These are phyloP conservation scores for Claviceps cyperi DNA, from an alignment of 2,329 filamentous ascomycete species.

Conservation along the genomic window DNA sequence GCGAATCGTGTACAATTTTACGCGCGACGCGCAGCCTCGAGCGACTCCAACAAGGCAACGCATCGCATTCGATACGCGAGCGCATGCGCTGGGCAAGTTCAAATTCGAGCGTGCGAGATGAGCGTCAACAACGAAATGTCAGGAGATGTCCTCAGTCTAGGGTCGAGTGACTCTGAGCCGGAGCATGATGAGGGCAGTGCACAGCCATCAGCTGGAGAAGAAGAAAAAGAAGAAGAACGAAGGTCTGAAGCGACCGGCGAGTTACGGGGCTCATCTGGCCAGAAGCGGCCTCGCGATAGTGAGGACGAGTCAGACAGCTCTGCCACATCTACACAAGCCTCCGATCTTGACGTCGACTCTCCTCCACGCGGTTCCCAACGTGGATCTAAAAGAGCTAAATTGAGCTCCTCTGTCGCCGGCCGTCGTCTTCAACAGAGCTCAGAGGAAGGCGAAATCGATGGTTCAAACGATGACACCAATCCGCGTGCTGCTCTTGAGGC, in stretches of 20 bases:
- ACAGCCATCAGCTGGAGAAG: background rate
- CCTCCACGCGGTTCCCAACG: constrained; percentile 1
- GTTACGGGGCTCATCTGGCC: background rate
- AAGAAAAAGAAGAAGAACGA: background rate
- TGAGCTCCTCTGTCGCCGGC: constrained; percentile 4
- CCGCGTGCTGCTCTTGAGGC: constrained; percentile 5
- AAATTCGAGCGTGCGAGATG: background rate
- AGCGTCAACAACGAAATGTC: background rate
- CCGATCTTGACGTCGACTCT: background rate
- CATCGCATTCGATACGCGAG: background rate
- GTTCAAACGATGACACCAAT: constrained; percentile 7
- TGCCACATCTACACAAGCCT: constrained; percentile 1
- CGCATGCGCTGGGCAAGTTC: background rate
- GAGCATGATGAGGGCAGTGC: background rate
- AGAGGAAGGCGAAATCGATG: constrained; percentile 22
- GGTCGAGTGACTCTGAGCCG: constrained; percentile 3
- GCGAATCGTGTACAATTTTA: too few relatives aligned
- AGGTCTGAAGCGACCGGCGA: background rate
- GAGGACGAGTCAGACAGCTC: constrained; percentile 4
- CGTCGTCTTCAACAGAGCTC: constrained; percentile 7
- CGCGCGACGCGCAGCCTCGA: background rate
- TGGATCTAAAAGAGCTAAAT: constrained; percentile 10
- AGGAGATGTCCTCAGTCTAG: constrained; percentile 3
- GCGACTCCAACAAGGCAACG: too few relatives aligned
- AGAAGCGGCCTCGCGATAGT: constrained; percentile 1